Conservation (phyloP, 768 basidiomycete genomes). For the Calocera viscosa region DNA sequence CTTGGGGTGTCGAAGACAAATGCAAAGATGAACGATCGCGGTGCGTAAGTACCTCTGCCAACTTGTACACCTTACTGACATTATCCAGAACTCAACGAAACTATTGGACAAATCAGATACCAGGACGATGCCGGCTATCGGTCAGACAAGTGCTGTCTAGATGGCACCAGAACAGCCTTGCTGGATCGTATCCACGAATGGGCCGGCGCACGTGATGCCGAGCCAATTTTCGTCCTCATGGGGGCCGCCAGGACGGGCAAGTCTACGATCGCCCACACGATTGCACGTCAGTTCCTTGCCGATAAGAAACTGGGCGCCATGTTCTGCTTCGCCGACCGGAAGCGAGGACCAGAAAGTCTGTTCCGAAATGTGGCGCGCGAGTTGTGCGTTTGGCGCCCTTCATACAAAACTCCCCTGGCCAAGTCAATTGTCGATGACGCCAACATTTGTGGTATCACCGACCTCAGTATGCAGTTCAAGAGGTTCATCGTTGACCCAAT, state of each 20-base stretch:
- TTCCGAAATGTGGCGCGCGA: slow-evolving; percentile 15
- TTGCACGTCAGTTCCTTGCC: neutral
- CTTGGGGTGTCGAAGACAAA: neutral
- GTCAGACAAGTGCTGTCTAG: slow-evolving; percentile 11
- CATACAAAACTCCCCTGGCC: neutral
- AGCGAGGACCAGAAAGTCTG: neutral
- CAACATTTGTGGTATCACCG: neutral
- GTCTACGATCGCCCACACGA: slow-evolving; percentile 15
- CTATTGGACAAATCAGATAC: neutral
- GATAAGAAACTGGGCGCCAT: slow-evolving; percentile 12
- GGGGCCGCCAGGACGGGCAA: slow-evolving; percentile 16
- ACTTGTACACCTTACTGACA: too few relatives aligned
- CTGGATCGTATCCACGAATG: slow-evolving; percentile 10
- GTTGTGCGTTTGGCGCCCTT: slow-evolving; percentile 5
- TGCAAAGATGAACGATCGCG: neutral
- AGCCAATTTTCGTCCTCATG: slow-evolving; percentile 10
- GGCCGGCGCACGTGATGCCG: neutral
- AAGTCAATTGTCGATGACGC: neutral
- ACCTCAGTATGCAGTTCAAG: neutral
- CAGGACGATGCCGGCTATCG: neutral
- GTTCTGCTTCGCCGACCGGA: slow-evolving; percentile 12
- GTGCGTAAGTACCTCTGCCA: neutral
- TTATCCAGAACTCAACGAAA: neutral
- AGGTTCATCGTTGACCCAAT: neutral
- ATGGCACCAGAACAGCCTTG: slow-evolving; percentile 10